Base-by-base conservation (phyloP, 257 asterid species). In the Craterostigma plantagineum region DNA sequence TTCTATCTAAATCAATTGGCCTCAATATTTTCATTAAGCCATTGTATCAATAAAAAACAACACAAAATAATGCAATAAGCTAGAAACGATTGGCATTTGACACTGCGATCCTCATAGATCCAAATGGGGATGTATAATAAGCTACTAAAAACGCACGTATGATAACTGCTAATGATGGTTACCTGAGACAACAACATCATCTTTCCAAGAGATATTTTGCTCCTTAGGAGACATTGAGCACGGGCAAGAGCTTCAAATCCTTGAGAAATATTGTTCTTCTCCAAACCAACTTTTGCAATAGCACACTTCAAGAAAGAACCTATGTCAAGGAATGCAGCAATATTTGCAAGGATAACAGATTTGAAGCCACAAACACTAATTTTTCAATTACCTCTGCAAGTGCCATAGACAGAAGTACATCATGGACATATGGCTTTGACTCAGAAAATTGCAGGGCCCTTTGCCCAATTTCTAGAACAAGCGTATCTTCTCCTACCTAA, bases 221-320 rank as follows among this genome's bases (percentile, higher is more conserved):
- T 90, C 71, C 92, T 63, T 37, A 90, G 71, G 42, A 83, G 81
- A 69, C 87, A 68, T 39, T 80, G 99, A 60, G 99, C 99, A 59
- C 92, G 94, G 44, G 91, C 92, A 69, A 90, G 99, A 57, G 99
- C 99, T 72, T 90, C 96, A 73, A 90, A 90, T 50, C 96, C 99
- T 68, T 68, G 83, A 53, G 99, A 65, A 49, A 90, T 72, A 50
- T 79, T 72, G 76, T 79, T 75, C 84, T 75, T 90, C 81, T 77
- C 92, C 35, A 90, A 83, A 11, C 91, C 73, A 71, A 33, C 62
- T 71, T 77, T 90, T 18, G 96, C 96, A 58, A 72, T 79, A 48
- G 91, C 84, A 77, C 99, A 90, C 99, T 90, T 75, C 84, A 83
- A 77, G 77, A 90, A 73, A 82, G 68, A 67, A 62, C 77, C 76